Conservation (phyloP, 495 filamentous ascomycete genomes). For the Cairneyella variabilis region DNA sequence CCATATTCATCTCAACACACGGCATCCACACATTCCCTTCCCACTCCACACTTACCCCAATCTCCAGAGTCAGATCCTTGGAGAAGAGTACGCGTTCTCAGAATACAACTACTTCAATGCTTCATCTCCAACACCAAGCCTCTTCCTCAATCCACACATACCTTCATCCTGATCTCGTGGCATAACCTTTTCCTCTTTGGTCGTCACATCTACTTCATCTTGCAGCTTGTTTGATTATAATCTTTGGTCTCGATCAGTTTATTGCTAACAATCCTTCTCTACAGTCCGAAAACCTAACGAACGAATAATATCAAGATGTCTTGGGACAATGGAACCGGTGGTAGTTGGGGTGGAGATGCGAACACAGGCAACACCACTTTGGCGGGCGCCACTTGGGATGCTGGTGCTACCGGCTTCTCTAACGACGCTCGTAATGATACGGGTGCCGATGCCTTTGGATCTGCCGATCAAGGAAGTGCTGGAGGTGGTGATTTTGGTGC, state of each 20-base stretch:
- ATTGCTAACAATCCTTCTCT: not conserved
- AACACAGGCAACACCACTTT: not conserved
- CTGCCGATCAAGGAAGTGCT: not conserved
- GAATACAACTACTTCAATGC: no score
- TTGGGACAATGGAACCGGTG: constrained; percentile 15
- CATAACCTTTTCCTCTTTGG: not conserved
- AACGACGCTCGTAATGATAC: not conserved
- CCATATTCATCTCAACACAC: no score
- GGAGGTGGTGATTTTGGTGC: constrained; percentile 2
- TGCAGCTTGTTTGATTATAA: no score
- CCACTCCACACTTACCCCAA: no score
- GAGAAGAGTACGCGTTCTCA: no score
- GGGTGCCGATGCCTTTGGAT: not conserved
- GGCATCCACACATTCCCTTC: no score
- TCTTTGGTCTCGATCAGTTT: no score
- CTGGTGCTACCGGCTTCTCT: not conserved
- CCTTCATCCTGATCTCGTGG: no score
- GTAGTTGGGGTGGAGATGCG: constrained; percentile 3
- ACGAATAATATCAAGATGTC: constrained; percentile 11
- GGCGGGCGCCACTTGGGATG: not conserved
- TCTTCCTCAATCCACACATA: not conserved
- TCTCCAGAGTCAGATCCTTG: no score
- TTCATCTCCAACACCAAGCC: not conserved
- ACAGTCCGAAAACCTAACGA: not conserved
- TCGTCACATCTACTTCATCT: no score